Conservation (phyloP, 1,139 yeast species). For the Saccharomyces hybrid region DNA sequence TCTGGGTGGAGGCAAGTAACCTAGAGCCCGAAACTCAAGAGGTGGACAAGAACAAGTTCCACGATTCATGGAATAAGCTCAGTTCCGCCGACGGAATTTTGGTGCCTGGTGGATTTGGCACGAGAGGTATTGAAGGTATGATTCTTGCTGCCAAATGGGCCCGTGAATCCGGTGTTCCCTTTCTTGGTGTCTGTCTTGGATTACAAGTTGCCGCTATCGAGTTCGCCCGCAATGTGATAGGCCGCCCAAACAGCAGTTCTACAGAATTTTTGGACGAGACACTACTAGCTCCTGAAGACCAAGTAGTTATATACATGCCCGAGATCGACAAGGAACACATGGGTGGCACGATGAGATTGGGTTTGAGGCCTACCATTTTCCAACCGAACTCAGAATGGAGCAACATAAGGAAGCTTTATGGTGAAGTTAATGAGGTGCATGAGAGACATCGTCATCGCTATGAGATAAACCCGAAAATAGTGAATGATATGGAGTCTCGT, state of each 20-base stretch:
- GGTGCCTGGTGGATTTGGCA: slow-evolving; percentile 98
- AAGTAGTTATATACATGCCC: slow-evolving; percentile 95
- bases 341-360: slow-evolving; percentile 99
- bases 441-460: slow-evolving; percentile 99
- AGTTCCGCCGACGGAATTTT: slow-evolving; percentile 95
- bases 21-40: slow-evolving; percentile 67
- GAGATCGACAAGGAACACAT: slow-evolving; percentile 91
- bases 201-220: slow-evolving; percentile 96
- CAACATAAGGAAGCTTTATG: slow-evolving; percentile 72
- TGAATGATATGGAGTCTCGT: slow-evolving; percentile 57
- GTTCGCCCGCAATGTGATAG: slow-evolving; percentile 76
- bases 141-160: slow-evolving; percentile 96
- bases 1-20: slow-evolving; percentile 94
- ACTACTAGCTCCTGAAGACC: slow-evolving; percentile 44
- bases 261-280: slow-evolving; percentile 68
- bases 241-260: slow-evolving; percentile 63
- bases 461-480: slow-evolving; percentile 85
- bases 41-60: slow-evolving; percentile 66
- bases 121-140: slow-evolving; percentile 98
- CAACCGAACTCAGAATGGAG: slow-evolving; percentile 65
- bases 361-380: slow-evolving; percentile 84
- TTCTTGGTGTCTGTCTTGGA: slow-evolving; percentile 95
- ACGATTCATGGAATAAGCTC: slow-evolving; percentile 91
- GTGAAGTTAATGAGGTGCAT: slow-evolving; percentile 56
- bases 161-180: slow-evolving; percentile 88